A percentile compares a stretch with the other conserved stretches of the same genome.
phyloP scores from a whole-genome alignment of 371 early-diverging fungal species.

The Mucor plumbeus region DNA sequence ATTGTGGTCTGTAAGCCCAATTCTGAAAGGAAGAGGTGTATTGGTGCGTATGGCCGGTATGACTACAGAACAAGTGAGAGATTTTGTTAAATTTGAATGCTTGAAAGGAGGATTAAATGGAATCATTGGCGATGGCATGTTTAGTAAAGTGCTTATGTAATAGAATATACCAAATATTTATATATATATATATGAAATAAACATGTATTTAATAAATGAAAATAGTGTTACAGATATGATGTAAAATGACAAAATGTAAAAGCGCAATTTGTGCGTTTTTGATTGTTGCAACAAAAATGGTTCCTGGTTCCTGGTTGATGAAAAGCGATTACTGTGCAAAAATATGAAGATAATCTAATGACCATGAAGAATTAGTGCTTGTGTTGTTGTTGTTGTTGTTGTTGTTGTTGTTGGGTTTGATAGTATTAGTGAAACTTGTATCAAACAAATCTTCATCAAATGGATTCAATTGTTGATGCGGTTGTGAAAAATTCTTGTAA shows the following conservation, averaged over 20 bases:
- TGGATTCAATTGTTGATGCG: not conserved
- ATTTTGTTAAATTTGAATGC: conserved; percentile 51
- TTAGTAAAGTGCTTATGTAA: conserved; percentile 44
- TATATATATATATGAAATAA: no score
- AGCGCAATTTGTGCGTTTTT: no score
- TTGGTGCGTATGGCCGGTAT: conserved; percentile 52
- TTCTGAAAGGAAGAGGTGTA: conserved; percentile 37
- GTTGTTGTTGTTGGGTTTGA: not conserved
- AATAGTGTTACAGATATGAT: no score
- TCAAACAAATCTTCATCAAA: conserved; percentile 1
- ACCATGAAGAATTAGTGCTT: not conserved
- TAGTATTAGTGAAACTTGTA: not conserved
- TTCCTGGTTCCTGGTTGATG: no score
- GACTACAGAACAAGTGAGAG: conserved; percentile 50
- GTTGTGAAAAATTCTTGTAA: not conserved
- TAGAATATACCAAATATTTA: not conserved
- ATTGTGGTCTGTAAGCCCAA: conserved; percentile 45
- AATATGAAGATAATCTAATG: conserved; percentile 10
- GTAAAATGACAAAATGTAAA: no score
- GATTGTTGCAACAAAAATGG: no score
- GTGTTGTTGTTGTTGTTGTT: not conserved
- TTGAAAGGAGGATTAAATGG: conserved; percentile 33
- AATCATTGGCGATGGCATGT: conserved; percentile 53
- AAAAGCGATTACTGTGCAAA: conserved; percentile 6
- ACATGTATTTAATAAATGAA: no score